Evolutionary conservation across 352 stramenopile species (phyloP).

Genomic region (Globisporangium mamillatum): DNA sequence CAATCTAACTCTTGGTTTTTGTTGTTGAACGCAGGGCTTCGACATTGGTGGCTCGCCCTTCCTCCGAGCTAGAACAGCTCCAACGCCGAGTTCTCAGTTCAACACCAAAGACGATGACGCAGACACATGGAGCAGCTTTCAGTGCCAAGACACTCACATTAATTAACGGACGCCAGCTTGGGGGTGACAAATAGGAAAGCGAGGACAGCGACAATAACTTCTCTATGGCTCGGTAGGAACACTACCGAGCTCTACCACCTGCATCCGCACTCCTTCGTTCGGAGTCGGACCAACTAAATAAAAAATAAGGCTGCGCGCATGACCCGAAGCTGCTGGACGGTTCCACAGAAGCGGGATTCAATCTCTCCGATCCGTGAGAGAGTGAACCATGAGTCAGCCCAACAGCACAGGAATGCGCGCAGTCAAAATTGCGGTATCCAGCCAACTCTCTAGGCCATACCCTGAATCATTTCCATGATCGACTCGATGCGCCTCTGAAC

Average conservation of each 20-base stretch:
- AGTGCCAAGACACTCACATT: conserved; percentile 16
- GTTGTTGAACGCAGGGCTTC: conserved; percentile 8
- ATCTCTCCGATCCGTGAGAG: not conserved
- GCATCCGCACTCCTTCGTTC: conserved; percentile 21
- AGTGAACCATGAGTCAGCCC: not conserved
- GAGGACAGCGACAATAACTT: conserved; percentile 12
- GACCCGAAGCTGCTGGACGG: not conserved
- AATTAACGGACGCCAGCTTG: conserved; percentile 15
- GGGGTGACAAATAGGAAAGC: conserved; percentile 10
- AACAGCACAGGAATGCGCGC: not conserved
- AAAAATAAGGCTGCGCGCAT: conserved; percentile 9
- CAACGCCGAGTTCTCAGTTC: not conserved
- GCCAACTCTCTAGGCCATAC: conserved; percentile 17
- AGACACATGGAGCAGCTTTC: not conserved
- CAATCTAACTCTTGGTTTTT: not conserved
- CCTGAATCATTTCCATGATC: conserved; percentile 30
- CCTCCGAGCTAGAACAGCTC: not conserved
- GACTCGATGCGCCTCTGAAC: conserved; percentile 53
- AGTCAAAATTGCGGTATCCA: not conserved
- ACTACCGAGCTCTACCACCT: not conserved
- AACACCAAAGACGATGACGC: not conserved
- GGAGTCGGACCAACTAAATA: conserved; percentile 20
- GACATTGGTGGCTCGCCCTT: not conserved
- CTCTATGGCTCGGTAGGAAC: conserved; percentile 15
- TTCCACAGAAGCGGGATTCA: not conserved